Conservation (phyloP, 2,329 filamentous ascomycete species). For the Aspergillus proliferans region DNA sequence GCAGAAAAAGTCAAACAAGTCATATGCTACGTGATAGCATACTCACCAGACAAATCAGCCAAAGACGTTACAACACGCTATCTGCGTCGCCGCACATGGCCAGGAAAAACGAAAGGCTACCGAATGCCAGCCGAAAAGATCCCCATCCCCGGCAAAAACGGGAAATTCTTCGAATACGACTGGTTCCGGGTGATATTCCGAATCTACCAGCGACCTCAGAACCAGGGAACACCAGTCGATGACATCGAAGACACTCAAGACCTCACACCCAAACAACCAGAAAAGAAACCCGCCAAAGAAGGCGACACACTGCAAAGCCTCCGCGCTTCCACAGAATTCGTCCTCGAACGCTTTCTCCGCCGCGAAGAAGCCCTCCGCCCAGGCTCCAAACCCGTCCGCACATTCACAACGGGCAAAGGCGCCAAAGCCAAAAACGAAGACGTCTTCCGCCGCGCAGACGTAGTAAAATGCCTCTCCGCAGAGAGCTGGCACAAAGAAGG, state of each 20-base stretch:
- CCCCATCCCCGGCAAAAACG: conserved; percentile 68
- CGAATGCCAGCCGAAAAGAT: conserved; percentile 74
- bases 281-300: conserved; percentile 66
- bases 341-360: conserved; percentile 77
- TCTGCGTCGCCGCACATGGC: conserved; percentile 71
- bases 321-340: conserved; percentile 77
- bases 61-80: conserved; percentile 95
- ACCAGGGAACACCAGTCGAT: conserved; percentile 62
- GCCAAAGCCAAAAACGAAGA: conserved; percentile 68
- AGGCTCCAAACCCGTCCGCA: conserved; percentile 61
- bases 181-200: conserved; percentile 82
- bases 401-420: conserved; percentile 70
- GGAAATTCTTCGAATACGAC: conserved; percentile 73
- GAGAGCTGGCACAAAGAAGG: conserved; percentile 99
- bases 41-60: conserved; percentile 75
- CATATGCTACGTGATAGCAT: conserved; percentile 81
- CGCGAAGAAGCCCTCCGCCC: conserved; percentile 82
- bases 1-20: conserved; percentile 84
- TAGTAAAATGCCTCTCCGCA: conserved; percentile 78
- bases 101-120: conserved; percentile 82
- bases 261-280: conserved; percentile 64
- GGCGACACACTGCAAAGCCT: conserved; percentile 82
- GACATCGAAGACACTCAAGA: conserved; percentile 73
- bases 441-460: conserved; percentile 72
- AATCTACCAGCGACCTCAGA: conserved; percentile 55